Evolutionary conservation across 768 basidiomycete genomes (phyloP).

Genomic region (Lentinula raphanica): DNA sequence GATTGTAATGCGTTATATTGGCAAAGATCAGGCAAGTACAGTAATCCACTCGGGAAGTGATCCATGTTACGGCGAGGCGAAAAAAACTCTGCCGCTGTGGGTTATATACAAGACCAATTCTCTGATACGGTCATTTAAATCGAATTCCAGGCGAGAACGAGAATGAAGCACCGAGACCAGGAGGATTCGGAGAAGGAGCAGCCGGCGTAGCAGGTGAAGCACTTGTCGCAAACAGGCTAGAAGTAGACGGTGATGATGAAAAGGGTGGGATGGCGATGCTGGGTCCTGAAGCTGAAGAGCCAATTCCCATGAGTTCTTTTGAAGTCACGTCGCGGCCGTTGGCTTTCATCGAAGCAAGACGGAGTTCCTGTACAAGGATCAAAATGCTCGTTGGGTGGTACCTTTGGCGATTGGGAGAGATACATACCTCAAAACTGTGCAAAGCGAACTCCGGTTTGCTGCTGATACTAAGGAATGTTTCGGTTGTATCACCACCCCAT

Average conservation of each 20-base stretch:
- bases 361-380: neutral
- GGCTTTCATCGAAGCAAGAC: constrained; percentile 4
- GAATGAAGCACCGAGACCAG: neutral
- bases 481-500: constrained; percentile 5
- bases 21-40: too few relatives aligned
- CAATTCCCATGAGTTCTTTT: neutral
- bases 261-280: neutral
- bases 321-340: constrained; percentile 4
- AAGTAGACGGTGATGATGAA: neutral
- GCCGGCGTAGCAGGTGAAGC: neutral
- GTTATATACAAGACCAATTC: too few relatives aligned
- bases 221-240: neutral
- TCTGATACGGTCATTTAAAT: neutral
- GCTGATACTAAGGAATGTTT: constrained; percentile 7
- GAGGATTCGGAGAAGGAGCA: neutral
- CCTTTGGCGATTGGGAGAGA: too few relatives aligned
- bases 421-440: constrained; percentile 14
- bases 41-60: too few relatives aligned
- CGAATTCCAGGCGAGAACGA: neutral
- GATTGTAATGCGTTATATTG: too few relatives aligned
- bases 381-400: neutral
- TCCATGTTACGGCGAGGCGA: too few relatives aligned
- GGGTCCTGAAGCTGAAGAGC: neutral
- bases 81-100: too few relatives aligned
- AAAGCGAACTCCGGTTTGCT: constrained; percentile 17